A percentile compares a stretch with the other conserved stretches of the same genome.
phyloP scores from a whole-genome alignment of 2,329 filamentous ascomycete species.

The Talaromyces islandicus region DNA sequence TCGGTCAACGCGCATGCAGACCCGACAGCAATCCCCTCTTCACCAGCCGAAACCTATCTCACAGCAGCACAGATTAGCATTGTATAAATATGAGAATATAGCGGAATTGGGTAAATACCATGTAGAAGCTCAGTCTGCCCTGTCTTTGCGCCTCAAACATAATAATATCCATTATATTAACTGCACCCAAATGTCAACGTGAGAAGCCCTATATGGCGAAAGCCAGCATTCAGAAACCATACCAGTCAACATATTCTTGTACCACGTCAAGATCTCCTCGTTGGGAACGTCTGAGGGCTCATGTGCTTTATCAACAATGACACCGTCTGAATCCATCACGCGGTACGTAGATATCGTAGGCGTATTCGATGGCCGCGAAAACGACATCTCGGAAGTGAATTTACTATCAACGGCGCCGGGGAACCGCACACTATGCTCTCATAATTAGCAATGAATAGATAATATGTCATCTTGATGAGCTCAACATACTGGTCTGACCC shows the following conservation, averaged over 20 bases:
- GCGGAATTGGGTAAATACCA: slow-evolving; percentile 66
- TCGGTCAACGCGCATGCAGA: slow-evolving; percentile 75
- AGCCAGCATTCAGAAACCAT: slow-evolving; percentile 11
- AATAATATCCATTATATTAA: slow-evolving; percentile 87
- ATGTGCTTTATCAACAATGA: slow-evolving; percentile 68
- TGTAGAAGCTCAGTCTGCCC: slow-evolving; percentile 92
- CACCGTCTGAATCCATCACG: slow-evolving; percentile 81
- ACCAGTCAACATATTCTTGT: slow-evolving; percentile 60
- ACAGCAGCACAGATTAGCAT: not conserved
- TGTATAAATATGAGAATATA: not conserved
- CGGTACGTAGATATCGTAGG: slow-evolving; percentile 85
- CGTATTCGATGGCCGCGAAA: slow-evolving; percentile 66
- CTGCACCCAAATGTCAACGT: slow-evolving; percentile 26
- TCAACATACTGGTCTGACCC: slow-evolving; percentile 53
- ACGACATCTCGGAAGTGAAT: slow-evolving; percentile 75
- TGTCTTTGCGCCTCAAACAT: slow-evolving; percentile 98
- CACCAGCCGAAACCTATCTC: slow-evolving; percentile 65
- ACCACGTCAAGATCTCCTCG: slow-evolving; percentile 56
- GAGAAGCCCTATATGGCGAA: not conserved
- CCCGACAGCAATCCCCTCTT: slow-evolving; percentile 90
- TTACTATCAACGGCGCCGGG: slow-evolving; percentile 93
- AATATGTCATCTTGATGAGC: not conserved
- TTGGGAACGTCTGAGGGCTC: slow-evolving; percentile 59
- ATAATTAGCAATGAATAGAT: slow-evolving; percentile 4
- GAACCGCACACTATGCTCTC: slow-evolving; percentile 56